Conservation (phyloP, 495 filamentous ascomycete genomes). For the Xylaria palmicola region DNA sequence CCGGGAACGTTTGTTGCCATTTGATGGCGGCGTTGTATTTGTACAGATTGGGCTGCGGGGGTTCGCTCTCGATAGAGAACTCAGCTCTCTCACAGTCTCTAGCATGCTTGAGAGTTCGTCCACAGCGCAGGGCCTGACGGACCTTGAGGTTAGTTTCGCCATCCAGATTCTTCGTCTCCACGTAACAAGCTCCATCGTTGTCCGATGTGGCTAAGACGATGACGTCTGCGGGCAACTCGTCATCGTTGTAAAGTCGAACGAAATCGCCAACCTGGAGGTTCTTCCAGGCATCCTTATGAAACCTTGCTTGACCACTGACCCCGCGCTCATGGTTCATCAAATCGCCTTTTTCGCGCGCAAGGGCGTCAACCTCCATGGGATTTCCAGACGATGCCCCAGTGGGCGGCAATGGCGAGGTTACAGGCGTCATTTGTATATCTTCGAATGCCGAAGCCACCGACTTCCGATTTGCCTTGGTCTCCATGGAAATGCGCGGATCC, state of each 20-base stretch:
- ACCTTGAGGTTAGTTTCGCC: slow-evolving; percentile 98
- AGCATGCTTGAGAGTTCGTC: slow-evolving; percentile 81
- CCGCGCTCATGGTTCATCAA: slow-evolving; percentile 47
- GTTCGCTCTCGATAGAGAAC: slow-evolving; percentile 88
- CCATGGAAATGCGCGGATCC: slow-evolving; percentile 62
- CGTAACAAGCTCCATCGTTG: slow-evolving; percentile 90
- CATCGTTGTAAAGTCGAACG: slow-evolving; percentile 93
- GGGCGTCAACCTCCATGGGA: slow-evolving; percentile 65
- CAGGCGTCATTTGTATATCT: slow-evolving; percentile 92
- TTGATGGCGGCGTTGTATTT: slow-evolving; percentile 84
- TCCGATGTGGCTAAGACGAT: slow-evolving; percentile 96
- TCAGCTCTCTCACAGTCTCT: slow-evolving; percentile 85
- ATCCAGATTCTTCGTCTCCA: slow-evolving; percentile 97
- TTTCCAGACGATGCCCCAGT: slow-evolving; percentile 40
- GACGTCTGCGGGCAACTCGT: slow-evolving; percentile 92
- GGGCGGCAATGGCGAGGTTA: slow-evolving; percentile 72
- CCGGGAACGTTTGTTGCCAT: slow-evolving; percentile 74
- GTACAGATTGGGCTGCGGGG: slow-evolving; percentile 90
- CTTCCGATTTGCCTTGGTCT: slow-evolving; percentile 58
- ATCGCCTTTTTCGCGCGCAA: slow-evolving; percentile 41
- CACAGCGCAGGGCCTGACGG: slow-evolving; percentile 83
- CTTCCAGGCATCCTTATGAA: slow-evolving; percentile 95
- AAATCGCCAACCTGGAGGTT: slow-evolving; percentile 95
- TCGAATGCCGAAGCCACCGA: slow-evolving; percentile 57
- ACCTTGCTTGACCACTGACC: slow-evolving; percentile 58